Conservation (phyloP, 116 monocot species). For the Phalaenopsis hybrid region DNA sequence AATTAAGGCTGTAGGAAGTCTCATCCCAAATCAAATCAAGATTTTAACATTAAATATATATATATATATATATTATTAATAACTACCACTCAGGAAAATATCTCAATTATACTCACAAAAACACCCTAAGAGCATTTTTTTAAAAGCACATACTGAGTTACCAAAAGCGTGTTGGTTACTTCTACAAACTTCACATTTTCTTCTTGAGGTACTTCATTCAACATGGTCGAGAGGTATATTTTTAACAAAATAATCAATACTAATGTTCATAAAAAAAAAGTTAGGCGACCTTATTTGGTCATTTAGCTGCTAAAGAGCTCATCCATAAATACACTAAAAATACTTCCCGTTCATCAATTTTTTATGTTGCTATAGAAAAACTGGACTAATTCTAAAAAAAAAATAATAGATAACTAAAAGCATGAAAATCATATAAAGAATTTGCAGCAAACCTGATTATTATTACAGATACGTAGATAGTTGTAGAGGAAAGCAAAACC, state of each 20-base stretch:
- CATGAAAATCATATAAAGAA: not conserved
- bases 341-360: too few relatives aligned
- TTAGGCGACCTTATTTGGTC: not conserved
- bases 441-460: constrained; percentile 64
- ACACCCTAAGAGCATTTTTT: not conserved
- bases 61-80: too few relatives aligned
- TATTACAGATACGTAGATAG: constrained; percentile 63
- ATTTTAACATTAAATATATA: too few relatives aligned
- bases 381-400: not conserved
- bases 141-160: not conserved
- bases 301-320: too few relatives aligned
- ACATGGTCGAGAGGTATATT: not conserved
- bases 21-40: too few relatives aligned
- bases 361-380: too few relatives aligned
- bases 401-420: not conserved
- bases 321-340: too few relatives aligned
- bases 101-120: too few relatives aligned
- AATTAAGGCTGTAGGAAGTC: not conserved
- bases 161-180: not conserved
- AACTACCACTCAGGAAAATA: too few relatives aligned
- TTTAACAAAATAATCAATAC: not conserved
- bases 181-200: not conserved
- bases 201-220: not conserved
- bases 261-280: not conserved
- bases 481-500: constrained; percentile 78